Conservation (phyloP, 257 asterid species). For the Solanum chilense region DNA sequence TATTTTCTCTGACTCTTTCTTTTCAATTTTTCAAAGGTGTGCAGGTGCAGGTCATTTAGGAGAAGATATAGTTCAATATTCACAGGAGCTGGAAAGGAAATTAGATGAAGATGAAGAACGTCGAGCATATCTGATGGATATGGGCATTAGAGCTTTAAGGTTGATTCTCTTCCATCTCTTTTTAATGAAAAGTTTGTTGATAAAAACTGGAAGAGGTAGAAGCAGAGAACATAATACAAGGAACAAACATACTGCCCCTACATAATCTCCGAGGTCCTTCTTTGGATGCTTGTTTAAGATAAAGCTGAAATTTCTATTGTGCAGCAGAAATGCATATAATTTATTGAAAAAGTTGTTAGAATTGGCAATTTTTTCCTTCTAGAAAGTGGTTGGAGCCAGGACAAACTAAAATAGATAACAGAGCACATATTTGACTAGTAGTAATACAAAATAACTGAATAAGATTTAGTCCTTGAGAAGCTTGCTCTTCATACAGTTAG, state of each 20-base stretch:
- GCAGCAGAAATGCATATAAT: not conserved
- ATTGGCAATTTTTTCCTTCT: not conserved
- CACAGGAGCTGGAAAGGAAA: constrained; percentile 61
- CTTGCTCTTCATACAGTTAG: not conserved
- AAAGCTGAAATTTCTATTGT: not conserved
- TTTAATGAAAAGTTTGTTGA: not conserved
- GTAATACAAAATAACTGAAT: not conserved
- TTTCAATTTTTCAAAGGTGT: constrained; percentile 42
- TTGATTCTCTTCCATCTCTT: constrained; percentile 3
- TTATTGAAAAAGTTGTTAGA: not conserved
- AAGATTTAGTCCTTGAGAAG: not conserved
- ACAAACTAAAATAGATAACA: not conserved
- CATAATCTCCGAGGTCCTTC: not conserved
- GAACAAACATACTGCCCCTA: not conserved
- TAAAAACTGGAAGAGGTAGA: not conserved
- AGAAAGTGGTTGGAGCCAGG: not conserved
- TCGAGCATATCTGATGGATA: constrained; percentile 67
- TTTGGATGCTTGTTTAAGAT: not conserved
- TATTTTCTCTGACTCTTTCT: not conserved
- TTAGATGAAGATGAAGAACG: constrained; percentile 50
- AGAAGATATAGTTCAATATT: constrained; percentile 66
- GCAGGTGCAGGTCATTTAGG: constrained; percentile 96
- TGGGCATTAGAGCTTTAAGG: constrained; percentile 93
- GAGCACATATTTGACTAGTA: not conserved
- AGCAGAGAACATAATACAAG: not conserved